phyloP scores from a whole-genome alignment of 257 asterid species.

The Scutellaria galericulata region DNA sequence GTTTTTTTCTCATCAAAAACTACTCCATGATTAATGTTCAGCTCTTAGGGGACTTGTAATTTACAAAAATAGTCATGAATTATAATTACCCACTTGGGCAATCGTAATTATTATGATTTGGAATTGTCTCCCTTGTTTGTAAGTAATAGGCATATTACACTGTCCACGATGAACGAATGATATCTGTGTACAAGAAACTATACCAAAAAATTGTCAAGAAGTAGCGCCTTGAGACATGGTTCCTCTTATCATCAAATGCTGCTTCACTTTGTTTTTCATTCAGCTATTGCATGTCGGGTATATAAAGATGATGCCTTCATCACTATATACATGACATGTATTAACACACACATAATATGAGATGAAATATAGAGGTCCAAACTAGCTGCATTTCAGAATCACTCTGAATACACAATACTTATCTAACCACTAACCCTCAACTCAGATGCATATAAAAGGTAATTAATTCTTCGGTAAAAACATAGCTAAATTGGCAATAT shows the following conservation, averaged over 20 bases:
- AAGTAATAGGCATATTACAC: background rate
- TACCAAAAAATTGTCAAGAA: too few species aligned
- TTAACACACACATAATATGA: background rate
- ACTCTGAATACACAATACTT: background rate
- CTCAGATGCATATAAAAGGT: too few species aligned
- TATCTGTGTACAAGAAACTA: too few species aligned
- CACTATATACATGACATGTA: background rate
- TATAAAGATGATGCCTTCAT: background rate
- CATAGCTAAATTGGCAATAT: background rate
- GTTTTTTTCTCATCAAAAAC: background rate
- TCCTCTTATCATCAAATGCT: too few species aligned
- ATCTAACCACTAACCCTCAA: background rate
- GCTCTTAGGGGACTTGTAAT: too few species aligned
- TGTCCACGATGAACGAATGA: background rate
- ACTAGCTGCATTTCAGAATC: background rate
- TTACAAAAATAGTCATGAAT: background rate
- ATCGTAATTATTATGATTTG: too few species aligned
- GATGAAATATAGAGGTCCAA: background rate
- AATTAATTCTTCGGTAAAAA: background rate
- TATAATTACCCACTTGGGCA: background rate
- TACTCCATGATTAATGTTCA: background rate
- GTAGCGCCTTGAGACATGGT: background rate
- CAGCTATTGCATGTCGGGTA: too few species aligned
- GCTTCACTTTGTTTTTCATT: too few species aligned
- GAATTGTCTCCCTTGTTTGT: too few species aligned